Evolutionary conservation across 371 early-diverging fungal species (phyloP).

Genomic region (Syncephalis plumigaleata): DNA sequence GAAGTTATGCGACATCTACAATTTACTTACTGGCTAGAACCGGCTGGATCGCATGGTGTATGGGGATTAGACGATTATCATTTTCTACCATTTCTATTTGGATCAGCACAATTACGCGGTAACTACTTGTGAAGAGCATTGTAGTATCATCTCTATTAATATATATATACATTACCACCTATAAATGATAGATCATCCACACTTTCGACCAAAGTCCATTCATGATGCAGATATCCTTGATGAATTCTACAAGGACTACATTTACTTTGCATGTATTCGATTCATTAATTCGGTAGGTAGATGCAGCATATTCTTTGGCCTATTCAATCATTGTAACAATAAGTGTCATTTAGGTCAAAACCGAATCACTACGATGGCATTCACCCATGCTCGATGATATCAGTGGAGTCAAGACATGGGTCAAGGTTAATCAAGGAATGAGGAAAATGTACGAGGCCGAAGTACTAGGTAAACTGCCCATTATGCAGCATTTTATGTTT

Average conservation of each 20-base stretch:
- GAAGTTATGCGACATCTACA: constrained; percentile 77
- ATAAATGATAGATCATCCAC: constrained; percentile 34
- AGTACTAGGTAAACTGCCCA: constrained; percentile 89
- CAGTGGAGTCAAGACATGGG: constrained; percentile 79
- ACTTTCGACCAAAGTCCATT: constrained; percentile 77
- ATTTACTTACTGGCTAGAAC: constrained; percentile 89
- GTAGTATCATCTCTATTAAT: background rate
- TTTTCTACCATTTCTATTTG: constrained; percentile 94
- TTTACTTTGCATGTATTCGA: constrained; percentile 85
- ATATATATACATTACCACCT: background rate
- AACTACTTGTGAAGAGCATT: constrained; percentile 4
- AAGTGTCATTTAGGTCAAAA: constrained; percentile 16
- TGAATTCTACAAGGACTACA: constrained; percentile 66
- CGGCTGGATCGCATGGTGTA: constrained; percentile 98
- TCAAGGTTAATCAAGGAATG: constrained; percentile 89
- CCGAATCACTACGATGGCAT: constrained; percentile 55
- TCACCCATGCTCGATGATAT: constrained; percentile 96
- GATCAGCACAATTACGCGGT: constrained; percentile 73
- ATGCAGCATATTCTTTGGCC: background rate
- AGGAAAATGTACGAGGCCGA: constrained; percentile 97
- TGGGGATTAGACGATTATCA: constrained; percentile 99
- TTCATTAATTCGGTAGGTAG: constrained; percentile 58
- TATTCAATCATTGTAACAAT: background rate
- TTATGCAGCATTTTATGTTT: constrained; percentile 98
- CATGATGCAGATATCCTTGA: constrained; percentile 65